Conservation (phyloP, 805 yeast genomes). For the Yarrowia deformans region DNA sequence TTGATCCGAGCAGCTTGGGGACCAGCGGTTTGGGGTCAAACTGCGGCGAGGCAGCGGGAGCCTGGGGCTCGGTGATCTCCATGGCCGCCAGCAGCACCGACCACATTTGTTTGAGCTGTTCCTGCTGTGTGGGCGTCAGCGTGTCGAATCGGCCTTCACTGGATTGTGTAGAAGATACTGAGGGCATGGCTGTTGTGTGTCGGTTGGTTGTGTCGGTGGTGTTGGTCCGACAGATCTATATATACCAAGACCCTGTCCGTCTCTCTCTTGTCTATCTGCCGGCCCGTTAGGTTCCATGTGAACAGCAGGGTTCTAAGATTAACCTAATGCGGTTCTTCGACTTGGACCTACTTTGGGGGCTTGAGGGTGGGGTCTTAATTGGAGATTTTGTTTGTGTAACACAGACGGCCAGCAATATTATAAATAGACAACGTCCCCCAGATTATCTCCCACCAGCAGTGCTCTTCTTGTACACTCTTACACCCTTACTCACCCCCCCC, state of each 20-base stretch:
- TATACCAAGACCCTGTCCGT: neutral
- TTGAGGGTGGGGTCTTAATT: too few relatives aligned
- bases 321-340: neutral
- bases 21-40: conserved; percentile 36
- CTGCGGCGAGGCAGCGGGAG: conserved; percentile 15
- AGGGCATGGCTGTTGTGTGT: neutral
- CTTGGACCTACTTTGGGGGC: too few relatives aligned
- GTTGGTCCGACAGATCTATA: neutral
- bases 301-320: conserved; percentile 23
- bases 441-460: too few relatives aligned
- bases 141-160: conserved; percentile 35
- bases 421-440: too few relatives aligned
- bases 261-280: neutral
- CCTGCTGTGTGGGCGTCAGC: conserved; percentile 33
- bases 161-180: conserved; percentile 6
- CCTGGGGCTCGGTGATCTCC: conserved; percentile 25
- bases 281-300: neutral
- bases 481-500: neutral
- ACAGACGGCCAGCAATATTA: too few relatives aligned
- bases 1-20: neutral
- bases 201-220: neutral
- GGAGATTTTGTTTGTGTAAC: too few relatives aligned
- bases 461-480: neutral
- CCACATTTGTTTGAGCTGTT: conserved; percentile 39
- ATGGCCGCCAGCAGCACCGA: conserved; percentile 30